Conservation (phyloP, 768 basidiomycete genomes). For the Hemileccinum rubropunctum region DNA sequence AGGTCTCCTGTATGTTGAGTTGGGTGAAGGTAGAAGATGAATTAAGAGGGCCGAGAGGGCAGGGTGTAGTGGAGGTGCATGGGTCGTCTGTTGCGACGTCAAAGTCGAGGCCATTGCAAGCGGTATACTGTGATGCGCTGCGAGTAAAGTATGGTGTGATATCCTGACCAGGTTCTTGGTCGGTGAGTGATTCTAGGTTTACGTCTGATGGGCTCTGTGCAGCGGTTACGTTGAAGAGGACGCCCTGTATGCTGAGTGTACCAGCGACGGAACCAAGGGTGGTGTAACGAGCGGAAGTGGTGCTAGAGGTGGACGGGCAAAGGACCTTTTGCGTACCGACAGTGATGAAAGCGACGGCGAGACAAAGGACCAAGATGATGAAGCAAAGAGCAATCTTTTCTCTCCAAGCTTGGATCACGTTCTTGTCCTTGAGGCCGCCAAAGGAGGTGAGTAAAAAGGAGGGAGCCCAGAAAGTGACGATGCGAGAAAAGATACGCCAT, state of each 20-base stretch:
- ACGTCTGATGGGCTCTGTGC: slow-evolving; percentile 46
- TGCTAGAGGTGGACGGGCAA: slow-evolving; percentile 62
- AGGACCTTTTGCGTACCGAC: slow-evolving; percentile 92
- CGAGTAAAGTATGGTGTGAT: slow-evolving; percentile 86
- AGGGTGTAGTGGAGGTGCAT: slow-evolving; percentile 58
- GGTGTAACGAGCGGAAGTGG: slow-evolving; percentile 43
- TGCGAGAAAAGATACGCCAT: slow-evolving; percentile 79
- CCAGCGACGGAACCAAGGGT: slow-evolving; percentile 55
- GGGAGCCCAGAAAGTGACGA: slow-evolving; percentile 92
- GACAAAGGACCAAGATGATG: slow-evolving; percentile 78
- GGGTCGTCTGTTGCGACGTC: slow-evolving; percentile 72
- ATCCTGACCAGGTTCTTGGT: slow-evolving; percentile 72
- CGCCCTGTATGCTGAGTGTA: slow-evolving; percentile 75
- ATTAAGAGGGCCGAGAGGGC: slow-evolving; percentile 64
- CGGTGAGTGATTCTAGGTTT: slow-evolving; percentile 56
- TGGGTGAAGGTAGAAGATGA: slow-evolving; percentile 51
- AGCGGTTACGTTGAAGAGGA: slow-evolving; percentile 68
- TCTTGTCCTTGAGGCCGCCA: slow-evolving; percentile 78
- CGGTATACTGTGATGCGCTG: slow-evolving; percentile 56
- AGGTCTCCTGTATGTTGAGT: slow-evolving; percentile 67
- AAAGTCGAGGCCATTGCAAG: slow-evolving; percentile 62
- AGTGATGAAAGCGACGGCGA: slow-evolving; percentile 83
- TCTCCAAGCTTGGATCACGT: slow-evolving; percentile 88
- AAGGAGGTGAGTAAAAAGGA: slow-evolving; percentile 66
- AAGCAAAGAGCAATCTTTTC: slow-evolving; percentile 95